Base-by-base conservation (phyloP, 768 basidiomycete species). In the Lactarius hatsudake region DNA sequence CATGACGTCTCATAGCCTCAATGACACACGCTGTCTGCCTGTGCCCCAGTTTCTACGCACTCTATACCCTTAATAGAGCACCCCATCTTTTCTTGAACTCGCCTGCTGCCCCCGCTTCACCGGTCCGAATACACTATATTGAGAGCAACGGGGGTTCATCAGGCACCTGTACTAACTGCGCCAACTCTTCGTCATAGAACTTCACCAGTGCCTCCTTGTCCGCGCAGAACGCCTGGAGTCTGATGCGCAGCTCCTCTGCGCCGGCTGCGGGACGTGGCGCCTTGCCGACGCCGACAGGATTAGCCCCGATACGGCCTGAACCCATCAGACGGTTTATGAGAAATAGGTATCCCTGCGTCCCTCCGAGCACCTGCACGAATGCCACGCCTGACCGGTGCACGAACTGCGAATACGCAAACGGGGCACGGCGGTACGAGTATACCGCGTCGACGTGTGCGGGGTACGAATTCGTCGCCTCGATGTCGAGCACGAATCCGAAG, bases 331-430 rank as follows among this genome's bases (percentile, higher is more conserved):
- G 81, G 75, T 98, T 98, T 62, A 91, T 95, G 71, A 94, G 80
- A 81, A 96, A 96, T 66, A 94, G 77, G 76, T 94, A 96, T 0
- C 95, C 94, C 62, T 89, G 81, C 4, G 82, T 76, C 1, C 88
- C 92, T 2, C 90, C 92, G 5, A 95, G 73, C 65, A 96, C 89
- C 75, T 97, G 94, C 10, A 94, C 87, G 73, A 98, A 94, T 10
- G 93, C 94, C 28, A 91, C 86, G 1, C 97, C 97, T 5, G 90
- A 86, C 59, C 88, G 87, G 73, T 97, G 96, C 36, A 97, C 90
- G 75, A 93, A 98, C 74, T 98, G 96, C 23, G 94, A 91, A 77
- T 94, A 85, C 69, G 84, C 82, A 79, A 87, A 92, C 5, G 87
- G 82, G 51, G 85, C 79, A 45, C 90, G 87, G 17, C 96, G 89